Percentiles rank a stretch among this genome's conserved stretches.
These are phyloP conservation scores for Scheffersomyces lignosus DNA, from an alignment of 805 yeast species.

Conservation along the genomic window DNA sequence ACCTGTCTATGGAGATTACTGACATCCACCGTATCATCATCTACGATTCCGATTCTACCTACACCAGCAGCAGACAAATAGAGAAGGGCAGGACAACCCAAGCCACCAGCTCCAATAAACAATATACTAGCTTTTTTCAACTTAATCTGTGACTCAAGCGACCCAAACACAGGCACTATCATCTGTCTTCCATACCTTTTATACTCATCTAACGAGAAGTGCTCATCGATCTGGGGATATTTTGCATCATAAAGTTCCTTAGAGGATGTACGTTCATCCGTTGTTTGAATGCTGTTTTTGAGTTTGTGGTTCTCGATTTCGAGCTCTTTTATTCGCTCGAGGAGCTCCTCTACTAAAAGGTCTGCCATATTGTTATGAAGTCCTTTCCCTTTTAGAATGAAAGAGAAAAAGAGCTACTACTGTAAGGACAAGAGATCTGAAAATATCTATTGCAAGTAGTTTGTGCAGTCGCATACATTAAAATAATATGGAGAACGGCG, in stretches of 20 bases:
- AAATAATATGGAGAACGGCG: too few species aligned
- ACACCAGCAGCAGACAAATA: conserved; percentile 88
- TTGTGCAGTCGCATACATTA: too few species aligned
- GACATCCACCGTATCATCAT: conserved; percentile 77
- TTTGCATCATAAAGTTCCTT: conserved; percentile 1
- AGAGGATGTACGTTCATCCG: conserved; percentile 14
- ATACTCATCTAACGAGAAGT: conserved; percentile 61
- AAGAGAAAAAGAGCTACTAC: too few species aligned
- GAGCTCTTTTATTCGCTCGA: conserved; percentile 18
- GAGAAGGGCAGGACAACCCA: conserved; percentile 88
- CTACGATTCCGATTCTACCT: conserved; percentile 83
- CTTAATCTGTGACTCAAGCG: conserved; percentile 49
- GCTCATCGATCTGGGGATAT: conserved; percentile 8
- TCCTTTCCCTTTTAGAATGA: too few species aligned
- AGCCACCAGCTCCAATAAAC: conserved; percentile 95
- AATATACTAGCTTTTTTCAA: conserved; percentile 61
- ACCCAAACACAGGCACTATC: conserved; percentile 82
- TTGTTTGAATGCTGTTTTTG: conserved; percentile 1
- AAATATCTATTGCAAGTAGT: too few species aligned
- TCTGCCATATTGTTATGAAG: not conserved
- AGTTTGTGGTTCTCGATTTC: conserved; percentile 18
- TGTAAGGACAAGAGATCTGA: too few species aligned
- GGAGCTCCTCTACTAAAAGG: conserved; percentile 17
- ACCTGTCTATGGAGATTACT: conserved; percentile 91
- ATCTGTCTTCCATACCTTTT: conserved; percentile 89